Base-by-base conservation (phyloP, 768 basidiomycete genomes). In the Panaeolus cyanescens region DNA sequence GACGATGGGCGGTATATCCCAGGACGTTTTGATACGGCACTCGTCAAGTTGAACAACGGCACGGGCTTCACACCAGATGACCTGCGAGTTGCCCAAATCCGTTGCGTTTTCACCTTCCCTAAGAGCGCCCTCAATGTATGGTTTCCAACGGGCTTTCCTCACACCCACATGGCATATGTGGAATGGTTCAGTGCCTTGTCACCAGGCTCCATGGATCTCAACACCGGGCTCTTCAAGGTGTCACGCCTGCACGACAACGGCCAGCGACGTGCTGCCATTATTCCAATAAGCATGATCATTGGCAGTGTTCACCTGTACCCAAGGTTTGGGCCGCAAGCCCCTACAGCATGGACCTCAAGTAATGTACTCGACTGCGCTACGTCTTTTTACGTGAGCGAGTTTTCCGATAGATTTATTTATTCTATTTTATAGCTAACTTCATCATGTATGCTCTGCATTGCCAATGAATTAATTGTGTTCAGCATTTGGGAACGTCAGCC, bases 301-400 rank as follows among this genome's bases (percentile, higher is more conserved):
- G 60, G 66, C 0, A 72, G 70, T 25, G 58, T 72, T 5, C 77
- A 79, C 57, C 64, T 77, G 0, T 66, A 71, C n/a, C 75, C 77
- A 0, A 66, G 66, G 30, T 77, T 74, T 57, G 73, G 75, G 4
- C 61, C 62, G 2, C 36, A 55, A 1, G 73, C 64, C 1, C 73
- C 73, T 19, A 20, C 56, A 0, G 63, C 68, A 4, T 79, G 78
- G 78, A 67, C 67, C 3, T 67, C 65, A 28, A 70, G 68, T 25
- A 76, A 63, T 45, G 71, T 75, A 6, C 64, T 78, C 1, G 74
- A 79, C 4, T 2, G 39, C 4, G 67, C 67, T 37, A 37, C 40
- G 9, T 56, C 30, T 1, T 79, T 77, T 56, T 77, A 61, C 65
- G 62, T 75, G 0, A 76, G 70, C 61, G 55, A 66, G 0, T 75